Percentiles rank a stretch among this genome's conserved stretches.
phyloP scores from a whole-genome alignment of 495 filamentous ascomycete genomes.

The Alectoria sarmentosa region DNA sequence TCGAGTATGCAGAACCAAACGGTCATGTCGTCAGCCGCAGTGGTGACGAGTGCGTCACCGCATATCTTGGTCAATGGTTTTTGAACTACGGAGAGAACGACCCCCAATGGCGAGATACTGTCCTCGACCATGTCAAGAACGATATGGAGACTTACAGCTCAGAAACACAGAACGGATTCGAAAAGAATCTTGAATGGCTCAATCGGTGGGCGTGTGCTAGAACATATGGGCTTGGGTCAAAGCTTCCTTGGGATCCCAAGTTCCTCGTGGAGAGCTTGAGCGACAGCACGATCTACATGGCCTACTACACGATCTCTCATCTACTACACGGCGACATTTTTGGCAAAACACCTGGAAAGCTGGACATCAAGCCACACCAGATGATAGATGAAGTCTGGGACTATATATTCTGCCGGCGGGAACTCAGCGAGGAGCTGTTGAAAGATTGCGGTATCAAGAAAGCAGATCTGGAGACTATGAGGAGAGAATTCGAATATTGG shows the following conservation, averaged over 20 bases:
- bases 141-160: constrained; percentile 69
- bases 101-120: constrained; percentile 63
- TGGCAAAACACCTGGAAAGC: constrained; percentile 60
- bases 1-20: constrained; percentile 90
- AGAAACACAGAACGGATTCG: constrained; percentile 78
- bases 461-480: constrained; percentile 65
- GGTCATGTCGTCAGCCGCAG: constrained; percentile 78
- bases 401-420: constrained; percentile 69
- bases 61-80: constrained; percentile 94
- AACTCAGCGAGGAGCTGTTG: constrained; percentile 56
- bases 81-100: constrained; percentile 89
- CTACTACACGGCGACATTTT: constrained; percentile 77
- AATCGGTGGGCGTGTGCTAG: constrained; percentile 93
- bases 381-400: constrained; percentile 98
- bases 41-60: constrained; percentile 86
- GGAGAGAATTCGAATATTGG: constrained; percentile 91
- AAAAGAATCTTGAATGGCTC: constrained; percentile 80
- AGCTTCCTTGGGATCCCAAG: constrained; percentile 88
- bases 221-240: constrained; percentile 87
- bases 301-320: constrained; percentile 93
- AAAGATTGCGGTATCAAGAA: constrained; percentile 61
- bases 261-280: constrained; percentile 89
- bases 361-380: constrained; percentile 68
- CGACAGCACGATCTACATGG: constrained; percentile 92
- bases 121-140: constrained; percentile 66